phyloP scores from a whole-genome alignment of 2,329 filamentous ascomycete genomes.

The Colletotrichum horii region DNA sequence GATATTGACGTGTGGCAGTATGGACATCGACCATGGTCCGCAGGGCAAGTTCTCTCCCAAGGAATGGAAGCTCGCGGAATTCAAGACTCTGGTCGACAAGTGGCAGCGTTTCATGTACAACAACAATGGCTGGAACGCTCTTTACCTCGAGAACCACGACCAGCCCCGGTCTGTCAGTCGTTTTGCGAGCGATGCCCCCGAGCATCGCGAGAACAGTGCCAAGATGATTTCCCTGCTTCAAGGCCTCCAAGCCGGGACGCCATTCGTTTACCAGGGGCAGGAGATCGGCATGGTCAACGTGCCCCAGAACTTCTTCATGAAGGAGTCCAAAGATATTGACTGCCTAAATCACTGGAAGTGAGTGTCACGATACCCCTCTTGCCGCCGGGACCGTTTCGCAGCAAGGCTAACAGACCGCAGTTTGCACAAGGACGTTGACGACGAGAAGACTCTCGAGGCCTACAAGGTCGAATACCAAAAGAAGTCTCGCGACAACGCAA shows the following conservation, averaged over 20 bases:
- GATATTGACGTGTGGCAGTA: constrained; percentile 32
- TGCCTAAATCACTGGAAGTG: constrained; percentile 56
- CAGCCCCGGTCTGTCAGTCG: constrained; percentile 65
- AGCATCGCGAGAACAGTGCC: constrained; percentile 53
- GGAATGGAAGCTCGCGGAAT: constrained; percentile 52
- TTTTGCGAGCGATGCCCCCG: constrained; percentile 55
- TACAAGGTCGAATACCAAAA: constrained; percentile 54
- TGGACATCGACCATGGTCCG: constrained; percentile 53
- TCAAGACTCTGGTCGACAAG: constrained; percentile 58
- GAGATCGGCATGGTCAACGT: constrained; percentile 72
- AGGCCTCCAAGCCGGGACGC: constrained; percentile 63
- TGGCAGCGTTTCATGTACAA: constrained; percentile 67
- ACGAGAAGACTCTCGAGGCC: constrained; percentile 41
- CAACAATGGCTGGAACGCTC: constrained; percentile 67
- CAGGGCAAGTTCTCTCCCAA: constrained; percentile 47
- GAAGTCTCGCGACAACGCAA: constrained; percentile 71
- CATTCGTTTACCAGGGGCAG: constrained; percentile 74
- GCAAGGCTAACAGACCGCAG: constrained; percentile 24
- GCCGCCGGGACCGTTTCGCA: not conserved
- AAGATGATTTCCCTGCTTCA: constrained; percentile 67
- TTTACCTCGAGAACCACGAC: constrained; percentile 72
- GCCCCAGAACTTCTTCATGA: constrained; percentile 63
- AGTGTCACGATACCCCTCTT: constrained; percentile 14
- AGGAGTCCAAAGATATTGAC: constrained; percentile 74
- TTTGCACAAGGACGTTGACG: constrained; percentile 40